These are phyloP conservation scores for Herpetomonas tarakana DNA, from an alignment of 208 protist species.

Conservation along the genomic window DNA sequence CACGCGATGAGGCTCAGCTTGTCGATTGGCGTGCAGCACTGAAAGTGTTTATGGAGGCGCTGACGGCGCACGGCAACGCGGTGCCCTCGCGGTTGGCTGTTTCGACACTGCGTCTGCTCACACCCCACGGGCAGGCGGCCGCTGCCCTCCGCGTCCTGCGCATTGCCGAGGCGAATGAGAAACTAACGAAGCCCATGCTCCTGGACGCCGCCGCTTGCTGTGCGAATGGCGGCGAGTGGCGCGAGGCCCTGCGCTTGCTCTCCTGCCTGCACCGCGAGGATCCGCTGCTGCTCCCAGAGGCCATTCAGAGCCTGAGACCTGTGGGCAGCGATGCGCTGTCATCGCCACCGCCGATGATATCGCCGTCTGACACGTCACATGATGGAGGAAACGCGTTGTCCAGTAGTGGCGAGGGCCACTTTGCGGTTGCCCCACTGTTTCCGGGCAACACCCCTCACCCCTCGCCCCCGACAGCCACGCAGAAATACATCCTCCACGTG, in stretches of 20 bases:
- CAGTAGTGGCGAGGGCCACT: background rate
- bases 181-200: slow-evolving; percentile 73
- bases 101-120: slow-evolving; percentile 71
- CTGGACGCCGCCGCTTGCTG: slow-evolving; percentile 68
- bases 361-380: background rate
- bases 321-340: slow-evolving; percentile 38
- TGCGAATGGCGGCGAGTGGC: slow-evolving; percentile 48
- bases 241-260: slow-evolving; percentile 49
- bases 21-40: slow-evolving; percentile 71
- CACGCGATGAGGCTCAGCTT: background rate
- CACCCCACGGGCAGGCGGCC: slow-evolving; percentile 55
- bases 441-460: background rate
- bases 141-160: slow-evolving; percentile 51
- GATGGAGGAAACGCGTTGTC: too few species aligned
- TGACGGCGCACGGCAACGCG: slow-evolving; percentile 55
- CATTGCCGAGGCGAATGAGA: slow-evolving; percentile 54
- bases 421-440: background rate
- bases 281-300: slow-evolving; percentile 40
- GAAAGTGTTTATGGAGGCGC: slow-evolving; percentile 56
- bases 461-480: slow-evolving; percentile 28
- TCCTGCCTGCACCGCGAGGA: slow-evolving; percentile 56
- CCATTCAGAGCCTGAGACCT: slow-evolving; percentile 70
- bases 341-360: slow-evolving; percentile 7
- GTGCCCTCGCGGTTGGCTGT: slow-evolving; percentile 54
- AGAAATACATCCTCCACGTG: slow-evolving; percentile 51